Evolutionary conservation across 148 eudicot genomes (phyloP), one percentile per base, ranked within the genome.

Genomic region (Dianthus caryophyllus): DNA sequence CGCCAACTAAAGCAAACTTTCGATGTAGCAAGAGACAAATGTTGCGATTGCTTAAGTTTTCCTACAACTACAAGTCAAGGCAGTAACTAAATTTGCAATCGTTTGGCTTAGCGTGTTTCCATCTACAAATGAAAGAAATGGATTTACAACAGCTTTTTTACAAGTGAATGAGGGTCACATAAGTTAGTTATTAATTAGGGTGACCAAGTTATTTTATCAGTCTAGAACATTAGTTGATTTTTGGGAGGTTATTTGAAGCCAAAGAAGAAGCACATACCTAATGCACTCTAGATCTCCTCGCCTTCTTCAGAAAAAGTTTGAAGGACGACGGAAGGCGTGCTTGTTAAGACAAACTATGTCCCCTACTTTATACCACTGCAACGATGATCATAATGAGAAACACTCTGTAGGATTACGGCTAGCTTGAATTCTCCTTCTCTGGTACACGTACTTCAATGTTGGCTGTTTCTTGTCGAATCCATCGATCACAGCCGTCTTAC

Each of bases 371-470:
- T 67, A 61, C 6, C 43, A 43, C 5, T 41, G 25, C 61, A 58
- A 39, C 33, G 0, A 49, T 41, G 51, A 27, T 9, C 38, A 2
- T 27, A 52, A 43, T 55, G 71, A 76, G 12, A 43, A 51, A 31
- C 60, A 66, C 53, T 58, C 64, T 9, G 66, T 36, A 52, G 69
- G 46, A 62, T 68, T 76, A 66, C 79, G 53, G 54, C 60, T 61
- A 31, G 84, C 84, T 36, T 69, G 82, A 65, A 81, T 73, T 54
- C 81, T 78, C 54, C 81, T 70, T 24, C 79, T 71, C 62, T 81
- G 78, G 65, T 81, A 81, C 47, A 81, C 79, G 20, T 65, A 66
- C 75, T 75, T 81, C 33, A 51, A 55, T 24, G 82, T 14, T 10
- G 72, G 36, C 55, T 67, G 70, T n/a, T 30, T 69, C 72, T 39